Conservation (phyloP, 2,329 filamentous ascomycete species). For the Sporothrix dimorphospora region DNA sequence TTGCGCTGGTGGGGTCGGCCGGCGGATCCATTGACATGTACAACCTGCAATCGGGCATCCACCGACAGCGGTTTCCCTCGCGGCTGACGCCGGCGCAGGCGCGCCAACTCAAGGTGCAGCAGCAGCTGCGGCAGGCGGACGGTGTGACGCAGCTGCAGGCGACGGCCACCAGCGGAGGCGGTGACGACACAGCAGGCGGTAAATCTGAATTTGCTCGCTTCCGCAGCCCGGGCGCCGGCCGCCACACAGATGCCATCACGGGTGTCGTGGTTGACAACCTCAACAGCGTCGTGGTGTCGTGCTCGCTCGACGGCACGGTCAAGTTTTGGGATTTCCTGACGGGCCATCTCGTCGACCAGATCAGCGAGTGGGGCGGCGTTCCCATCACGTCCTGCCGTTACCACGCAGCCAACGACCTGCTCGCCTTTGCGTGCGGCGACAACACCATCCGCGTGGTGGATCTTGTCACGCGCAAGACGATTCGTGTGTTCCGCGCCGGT, state of each 20-base stretch:
- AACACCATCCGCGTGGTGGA: conserved; percentile 86
- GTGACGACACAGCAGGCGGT: conserved; percentile 15
- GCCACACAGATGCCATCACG: conserved; percentile 80
- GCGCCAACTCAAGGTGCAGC: conserved; percentile 70
- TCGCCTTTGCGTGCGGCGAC: conserved; percentile 89
- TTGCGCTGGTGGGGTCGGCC: conserved; percentile 85
- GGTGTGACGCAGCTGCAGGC: conserved; percentile 57
- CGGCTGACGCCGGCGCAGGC: conserved; percentile 77
- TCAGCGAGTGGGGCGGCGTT: conserved; percentile 73
- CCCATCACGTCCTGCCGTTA: conserved; percentile 77
- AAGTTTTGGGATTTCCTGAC: conserved; percentile 98
- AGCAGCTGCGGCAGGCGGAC: conserved; percentile 62
- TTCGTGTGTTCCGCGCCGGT: conserved; percentile 90
- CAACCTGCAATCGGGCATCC: conserved; percentile 90
- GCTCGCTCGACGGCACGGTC: conserved; percentile 85
- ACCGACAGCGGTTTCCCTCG: conserved; percentile 85
- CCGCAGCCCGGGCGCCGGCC: conserved; percentile 59
- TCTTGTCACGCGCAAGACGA: conserved; percentile 83
- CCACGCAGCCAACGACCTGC: conserved; percentile 79
- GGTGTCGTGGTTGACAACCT: conserved; percentile 87
- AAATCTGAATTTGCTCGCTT: conserved; percentile 13
- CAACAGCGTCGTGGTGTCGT: conserved; percentile 84
- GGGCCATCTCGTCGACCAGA: conserved; percentile 75
- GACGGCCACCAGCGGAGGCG: conserved; percentile 41
- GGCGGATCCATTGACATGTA: conserved; percentile 89